Base-by-base conservation (phyloP, 2,329 filamentous ascomycete genomes). In the Davidsoniella neocaledoniae region DNA sequence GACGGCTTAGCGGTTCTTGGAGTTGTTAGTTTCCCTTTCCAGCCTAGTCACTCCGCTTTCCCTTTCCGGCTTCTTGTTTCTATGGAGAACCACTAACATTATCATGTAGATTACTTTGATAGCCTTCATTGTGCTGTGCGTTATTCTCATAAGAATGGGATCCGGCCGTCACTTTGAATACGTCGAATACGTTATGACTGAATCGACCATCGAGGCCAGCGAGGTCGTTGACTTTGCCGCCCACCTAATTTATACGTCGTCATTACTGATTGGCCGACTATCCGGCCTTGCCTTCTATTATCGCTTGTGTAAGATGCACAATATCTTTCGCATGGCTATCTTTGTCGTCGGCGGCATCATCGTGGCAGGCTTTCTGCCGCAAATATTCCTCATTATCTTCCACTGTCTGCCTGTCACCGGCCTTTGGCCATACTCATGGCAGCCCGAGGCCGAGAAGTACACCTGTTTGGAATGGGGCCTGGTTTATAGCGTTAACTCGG, bases 261-360 rank as follows among this genome's bases (percentile, higher is more conserved):
- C 71, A 2, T 62, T 74, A 2, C 62, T 73, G 23, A 56, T 70
- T 9, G 72, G 71, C 52, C 68, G 71, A 10, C 57, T 73, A 1
- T 74, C 71, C 0, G 71, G 71, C 53, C 60, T 74, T 4, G 69
- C 71, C 0, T 72, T 74, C 50, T 74, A 73, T 57, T 61, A 64
- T 46, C 67, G 70, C 2, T 60, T 74, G 2, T 67, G 66, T 53
- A 61, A 59, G 4, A 57, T 66, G 19, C 60, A 68, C 56, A 47
- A 58, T 40, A 55, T 59, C 25, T 63, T 70, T 5, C 57, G 58
- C 4, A 48, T 62, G 3, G 55, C 61, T 4, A 68, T 70, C 43
- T 60, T 57, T 29, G 47, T 62, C 14, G 60, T 65, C 1, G 60
- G 62, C 17, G 62, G 56, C 2, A 53, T 68, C 33, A 56, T 72